phyloP scores from a whole-genome alignment of 352 stramenopile genomes.

The Nothophytophthora sp. region DNA sequence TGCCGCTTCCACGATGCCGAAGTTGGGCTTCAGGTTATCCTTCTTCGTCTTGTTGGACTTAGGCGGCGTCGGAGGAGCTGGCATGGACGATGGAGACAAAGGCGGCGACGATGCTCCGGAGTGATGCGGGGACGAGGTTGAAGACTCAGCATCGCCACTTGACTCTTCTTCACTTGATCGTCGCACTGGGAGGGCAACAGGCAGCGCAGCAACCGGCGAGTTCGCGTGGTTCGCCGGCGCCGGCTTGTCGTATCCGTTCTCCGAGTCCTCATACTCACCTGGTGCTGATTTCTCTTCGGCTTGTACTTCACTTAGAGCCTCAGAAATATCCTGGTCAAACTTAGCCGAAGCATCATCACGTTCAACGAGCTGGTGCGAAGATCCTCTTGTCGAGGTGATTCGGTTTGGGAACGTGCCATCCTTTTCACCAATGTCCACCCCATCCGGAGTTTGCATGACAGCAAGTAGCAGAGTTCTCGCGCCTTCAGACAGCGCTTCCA shows the following conservation, averaged over 20 bases:
- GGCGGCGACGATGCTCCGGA: conserved; percentile 5
- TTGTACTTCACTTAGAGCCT: conserved; percentile 25
- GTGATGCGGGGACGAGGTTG: conserved; percentile 7
- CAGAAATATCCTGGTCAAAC: conserved; percentile 42
- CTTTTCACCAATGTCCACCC: conserved; percentile 72
- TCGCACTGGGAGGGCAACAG: conserved; percentile 17
- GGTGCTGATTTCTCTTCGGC: conserved; percentile 14
- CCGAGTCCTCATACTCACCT: conserved; percentile 9
- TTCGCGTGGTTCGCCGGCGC: conserved; percentile 14
- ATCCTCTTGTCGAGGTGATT: conserved; percentile 28
- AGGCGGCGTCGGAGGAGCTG: conserved; percentile 24
- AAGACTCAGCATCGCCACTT: conserved; percentile 17
- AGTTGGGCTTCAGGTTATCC: conserved; percentile 59
- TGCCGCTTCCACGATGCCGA: conserved; percentile 60
- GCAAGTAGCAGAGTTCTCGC: conserved; percentile 82
- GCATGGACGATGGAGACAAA: conserved; percentile 8
- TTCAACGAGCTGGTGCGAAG: conserved; percentile 26
- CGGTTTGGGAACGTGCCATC: conserved; percentile 47
- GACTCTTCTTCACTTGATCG: conserved; percentile 18
- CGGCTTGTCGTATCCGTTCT: conserved; percentile 27
- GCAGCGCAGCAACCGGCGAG: background rate
- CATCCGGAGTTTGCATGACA: conserved; percentile 88
- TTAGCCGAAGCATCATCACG: conserved; percentile 22
- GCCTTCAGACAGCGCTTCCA: conserved; percentile 86
- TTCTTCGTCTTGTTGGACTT: conserved; percentile 29